These are phyloP conservation scores for Magnusiomyces clavatus DNA, from an alignment of 1,139 yeast genomes.

Conservation along the genomic window DNA sequence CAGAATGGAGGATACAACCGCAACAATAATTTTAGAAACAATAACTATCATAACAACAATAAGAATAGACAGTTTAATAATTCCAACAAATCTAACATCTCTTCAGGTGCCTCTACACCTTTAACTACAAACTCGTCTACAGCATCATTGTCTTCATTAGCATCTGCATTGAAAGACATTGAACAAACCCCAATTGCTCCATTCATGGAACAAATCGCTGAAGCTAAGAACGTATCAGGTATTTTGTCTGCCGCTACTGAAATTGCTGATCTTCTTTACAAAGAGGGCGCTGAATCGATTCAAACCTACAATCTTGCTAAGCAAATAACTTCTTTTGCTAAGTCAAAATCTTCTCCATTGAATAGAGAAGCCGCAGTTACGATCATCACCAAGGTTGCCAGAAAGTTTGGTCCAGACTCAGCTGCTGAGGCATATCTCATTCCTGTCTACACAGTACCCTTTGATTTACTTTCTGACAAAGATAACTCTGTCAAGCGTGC, in stretches of 20 bases:
- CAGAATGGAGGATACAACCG: constrained; percentile 1
- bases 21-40: constrained; percentile 6
- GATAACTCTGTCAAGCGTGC: constrained; percentile 80
- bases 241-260: constrained; percentile 53
- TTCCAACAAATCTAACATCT: constrained; percentile 4
- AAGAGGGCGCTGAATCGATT: constrained; percentile 44
- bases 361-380: constrained; percentile 71
- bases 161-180: constrained; percentile 63
- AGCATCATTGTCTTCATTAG: constrained; percentile 64
- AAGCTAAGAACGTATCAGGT: constrained; percentile 54
- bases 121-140: constrained; percentile 37
- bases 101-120: constrained; percentile 10
- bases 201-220: constrained; percentile 47
- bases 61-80: constrained; percentile 1
- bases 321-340: constrained; percentile 54
- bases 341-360: constrained; percentile 65
- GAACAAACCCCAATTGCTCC: constrained; percentile 63
- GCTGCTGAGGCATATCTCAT: constrained; percentile 62
- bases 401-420: constrained; percentile 53
- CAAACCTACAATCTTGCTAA: constrained; percentile 60
- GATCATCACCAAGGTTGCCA: constrained; percentile 59
- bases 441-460: constrained; percentile 46
- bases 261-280: constrained; percentile 44
- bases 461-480: constrained; percentile 73
- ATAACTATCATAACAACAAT: constrained; percentile 3